A percentile compares a stretch with the other conserved stretches of the same genome.
These are phyloP conservation scores for Carallia brachiata DNA, from an alignment of 345 rosid genomes.

Conservation along the genomic window DNA sequence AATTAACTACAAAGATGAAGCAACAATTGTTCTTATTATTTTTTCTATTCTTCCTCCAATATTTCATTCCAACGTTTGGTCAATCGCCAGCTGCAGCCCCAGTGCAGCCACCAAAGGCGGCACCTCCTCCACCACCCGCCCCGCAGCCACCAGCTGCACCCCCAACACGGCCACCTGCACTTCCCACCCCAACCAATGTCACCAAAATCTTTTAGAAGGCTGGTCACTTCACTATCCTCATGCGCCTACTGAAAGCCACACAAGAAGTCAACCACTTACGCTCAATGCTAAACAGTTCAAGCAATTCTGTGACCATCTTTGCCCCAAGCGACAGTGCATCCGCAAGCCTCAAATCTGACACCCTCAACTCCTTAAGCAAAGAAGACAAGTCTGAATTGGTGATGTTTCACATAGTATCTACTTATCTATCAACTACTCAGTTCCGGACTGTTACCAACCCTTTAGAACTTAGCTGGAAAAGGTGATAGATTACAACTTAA, in stretches of 20 bases:
- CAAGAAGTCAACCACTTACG: neutral
- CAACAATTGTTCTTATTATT: neutral
- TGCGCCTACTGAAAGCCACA: neutral
- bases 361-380: neutral
- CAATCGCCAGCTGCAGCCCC: neutral
- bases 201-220: neutral
- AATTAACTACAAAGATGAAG: neutral
- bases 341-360: neutral
- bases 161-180: neutral
- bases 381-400: neutral
- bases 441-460: conserved; percentile 12
- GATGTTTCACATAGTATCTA: neutral
- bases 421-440: neutral
- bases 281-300: neutral
- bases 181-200: neutral
- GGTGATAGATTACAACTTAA: neutral
- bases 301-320: conserved; percentile 5
- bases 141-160: conserved; percentile 1
- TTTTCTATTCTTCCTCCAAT: neutral
- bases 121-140: neutral
- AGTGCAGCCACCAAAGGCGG: neutral
- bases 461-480: conserved; percentile 6
- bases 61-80: neutral
- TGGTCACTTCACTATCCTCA: neutral
- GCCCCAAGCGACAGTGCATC: neutral